Conservation (phyloP, 2,329 filamentous ascomycete species). For the Calonectria leucothoes region DNA sequence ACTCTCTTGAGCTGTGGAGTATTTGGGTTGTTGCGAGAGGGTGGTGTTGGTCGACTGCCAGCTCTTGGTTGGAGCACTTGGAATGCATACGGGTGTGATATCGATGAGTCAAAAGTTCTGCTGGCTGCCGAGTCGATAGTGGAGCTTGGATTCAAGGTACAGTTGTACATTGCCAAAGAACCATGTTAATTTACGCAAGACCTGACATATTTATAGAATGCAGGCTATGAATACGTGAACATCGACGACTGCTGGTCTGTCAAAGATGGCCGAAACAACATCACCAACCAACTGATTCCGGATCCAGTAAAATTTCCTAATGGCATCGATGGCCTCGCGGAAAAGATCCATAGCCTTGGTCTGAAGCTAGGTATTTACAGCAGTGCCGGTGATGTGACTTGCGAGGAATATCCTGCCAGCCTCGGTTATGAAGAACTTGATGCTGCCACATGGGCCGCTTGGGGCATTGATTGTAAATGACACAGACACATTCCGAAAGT, state of each 20-base stretch:
- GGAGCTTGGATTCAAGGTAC: not conserved
- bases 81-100: not conserved
- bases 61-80: not conserved
- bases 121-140: not conserved
- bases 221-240: not conserved
- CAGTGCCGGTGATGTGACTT: not conserved
- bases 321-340: not conserved
- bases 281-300: not conserved
- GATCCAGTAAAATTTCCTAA: not conserved
- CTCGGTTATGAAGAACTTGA: not conserved
- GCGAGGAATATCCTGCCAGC: not conserved
- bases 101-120: not conserved
- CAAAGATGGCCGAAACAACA: not conserved
- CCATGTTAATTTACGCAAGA: not conserved
- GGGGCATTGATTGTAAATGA: not conserved
- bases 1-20: not conserved
- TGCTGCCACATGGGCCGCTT: not conserved
- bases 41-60: not conserved
- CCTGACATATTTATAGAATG: not conserved
- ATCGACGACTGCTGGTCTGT: not conserved
- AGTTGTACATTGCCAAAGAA: not conserved
- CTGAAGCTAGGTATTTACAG: not conserved
- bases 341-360: not conserved
- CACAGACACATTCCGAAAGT: not conserved
- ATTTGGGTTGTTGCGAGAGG: not conserved